Evolutionary conservation across 352 stramenopile species (phyloP).

Genomic region (Blastocystis sp.): DNA sequence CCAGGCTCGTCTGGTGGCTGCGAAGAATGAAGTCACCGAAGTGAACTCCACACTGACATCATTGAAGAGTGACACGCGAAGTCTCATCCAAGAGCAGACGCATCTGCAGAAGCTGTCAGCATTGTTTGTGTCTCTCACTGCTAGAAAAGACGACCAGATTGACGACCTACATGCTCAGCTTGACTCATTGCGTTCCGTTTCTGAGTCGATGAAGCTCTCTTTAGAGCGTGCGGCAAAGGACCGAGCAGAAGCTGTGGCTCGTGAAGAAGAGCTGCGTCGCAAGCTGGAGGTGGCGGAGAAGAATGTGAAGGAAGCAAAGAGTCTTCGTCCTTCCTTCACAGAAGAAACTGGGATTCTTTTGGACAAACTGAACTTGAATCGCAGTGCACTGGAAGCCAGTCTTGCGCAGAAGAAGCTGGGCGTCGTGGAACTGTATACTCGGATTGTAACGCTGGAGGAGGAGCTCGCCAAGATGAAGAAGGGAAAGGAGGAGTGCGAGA

Average conservation of each 20-base stretch:
- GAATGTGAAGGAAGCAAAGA: not conserved
- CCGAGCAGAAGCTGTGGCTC: not conserved
- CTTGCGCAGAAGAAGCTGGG: constrained; percentile 67
- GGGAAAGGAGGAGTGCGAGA: constrained; percentile 13
- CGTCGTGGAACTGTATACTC: constrained; percentile 81
- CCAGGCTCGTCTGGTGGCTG: not conserved
- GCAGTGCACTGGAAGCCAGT: not conserved
- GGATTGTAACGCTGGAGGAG: constrained; percentile 80
- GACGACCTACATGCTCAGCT: not conserved
- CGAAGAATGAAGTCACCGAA: not conserved
- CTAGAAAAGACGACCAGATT: constrained; percentile 47
- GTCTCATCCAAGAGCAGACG: not conserved
- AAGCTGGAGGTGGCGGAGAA: not conserved
- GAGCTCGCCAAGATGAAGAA: constrained; percentile 68
- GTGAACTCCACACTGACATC: not conserved
- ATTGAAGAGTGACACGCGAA: not conserved
- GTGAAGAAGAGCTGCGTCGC: not conserved
- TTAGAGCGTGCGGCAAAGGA: not conserved
- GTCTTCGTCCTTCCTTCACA: not conserved
- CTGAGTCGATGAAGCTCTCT: not conserved
- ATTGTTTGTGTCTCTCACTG: not conserved
- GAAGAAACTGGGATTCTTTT: constrained; percentile 7
- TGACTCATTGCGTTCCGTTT: not conserved
- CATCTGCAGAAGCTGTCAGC: constrained; percentile 7
- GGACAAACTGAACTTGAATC: not conserved